phyloP scores from a whole-genome alignment of 2,329 filamentous ascomycete species.

The Stachybotrys elegans region DNA sequence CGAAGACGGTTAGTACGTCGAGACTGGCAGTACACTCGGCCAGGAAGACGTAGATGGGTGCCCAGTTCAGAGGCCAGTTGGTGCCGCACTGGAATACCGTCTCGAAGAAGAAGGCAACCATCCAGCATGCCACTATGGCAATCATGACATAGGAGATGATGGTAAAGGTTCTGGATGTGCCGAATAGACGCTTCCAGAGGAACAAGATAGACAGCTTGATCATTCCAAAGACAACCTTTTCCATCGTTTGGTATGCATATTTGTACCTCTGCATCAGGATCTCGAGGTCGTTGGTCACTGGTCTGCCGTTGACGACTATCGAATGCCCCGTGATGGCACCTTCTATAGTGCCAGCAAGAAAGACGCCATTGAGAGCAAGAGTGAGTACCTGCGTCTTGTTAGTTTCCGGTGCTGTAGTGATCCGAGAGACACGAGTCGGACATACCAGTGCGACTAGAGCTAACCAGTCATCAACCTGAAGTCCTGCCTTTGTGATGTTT shows the following conservation, averaged over 20 bases:
- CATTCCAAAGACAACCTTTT: slow-evolving; percentile 14
- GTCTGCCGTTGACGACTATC: slow-evolving; percentile 6
- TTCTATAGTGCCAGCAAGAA: background rate
- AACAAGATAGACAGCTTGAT: slow-evolving; percentile 17
- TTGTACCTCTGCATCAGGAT: slow-evolving; percentile 12
- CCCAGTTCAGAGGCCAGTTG: slow-evolving; percentile 10
- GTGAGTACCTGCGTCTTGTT: background rate
- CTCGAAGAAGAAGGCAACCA: slow-evolving; percentile 15
- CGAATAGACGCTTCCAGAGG: slow-evolving; percentile 16
- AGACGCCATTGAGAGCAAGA: background rate
- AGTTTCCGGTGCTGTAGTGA: background rate
- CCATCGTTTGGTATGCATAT: slow-evolving; percentile 13
- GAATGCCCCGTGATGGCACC: slow-evolving; percentile 2
- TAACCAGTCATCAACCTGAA: slow-evolving; percentile 11
- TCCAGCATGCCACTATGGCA: slow-evolving; percentile 10
- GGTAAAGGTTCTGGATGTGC: slow-evolving; percentile 3
- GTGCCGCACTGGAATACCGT: slow-evolving; percentile 14
- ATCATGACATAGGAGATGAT: slow-evolving; percentile 10
- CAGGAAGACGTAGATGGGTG: slow-evolving; percentile 10
- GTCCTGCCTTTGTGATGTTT: slow-evolving; percentile 6
- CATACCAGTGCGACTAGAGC: slow-evolving; percentile 4
- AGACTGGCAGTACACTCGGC: slow-evolving; percentile 2
- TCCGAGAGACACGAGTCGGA: no score
- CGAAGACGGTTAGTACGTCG: background rate
- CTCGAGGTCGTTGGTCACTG: slow-evolving; percentile 9